Base-by-base conservation (phyloP, 2,329 filamentous ascomycete species). In the Dactylonectria estremocensis region DNA sequence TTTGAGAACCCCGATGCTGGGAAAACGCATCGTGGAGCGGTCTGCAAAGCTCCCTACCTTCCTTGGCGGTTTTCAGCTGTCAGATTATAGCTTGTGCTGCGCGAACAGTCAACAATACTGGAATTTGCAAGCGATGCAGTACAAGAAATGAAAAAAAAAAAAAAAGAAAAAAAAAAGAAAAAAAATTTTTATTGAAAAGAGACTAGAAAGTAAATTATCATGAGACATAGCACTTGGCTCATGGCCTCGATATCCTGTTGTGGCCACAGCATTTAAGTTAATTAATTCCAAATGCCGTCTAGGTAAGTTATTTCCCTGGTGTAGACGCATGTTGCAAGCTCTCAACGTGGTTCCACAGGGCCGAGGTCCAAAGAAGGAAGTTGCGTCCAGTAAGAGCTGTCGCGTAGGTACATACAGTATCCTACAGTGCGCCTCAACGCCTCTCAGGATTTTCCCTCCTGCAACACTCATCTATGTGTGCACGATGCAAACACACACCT, bases 291-390 rank as follows among this genome's bases (percentile, higher is more conserved):
- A n/a, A n/a, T n/a, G n/a, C n/a, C n/a, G n/a, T n/a, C n/a, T n/a
- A n/a, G n/a, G n/a, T 28, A 28, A 28, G 24, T 4, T 28, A 28
- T 7, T 28, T 28, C 7, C 24, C 24, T 28, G 24, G 14, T n/a
- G 7, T 16, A 16, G 37, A 40, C 16, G 14, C 40, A 40, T 14
- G 13, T 14, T n/a, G 14, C 40, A 43, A 43, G 16, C 3, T 18
- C 40, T 43, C 40, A n/a, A 43, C 16, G 3, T 18, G 14, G 14
- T 43, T n/a, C 14, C 14, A 43, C 40, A 43, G 4, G n/a, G 16
- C n/a, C 16, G 40, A 43, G 40, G 46, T n/a, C 52, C 43, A n/a
- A 61, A 61, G 46, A 54, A 54, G 58, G 48, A 53, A 61, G 58
- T 35, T 31, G 52, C 43, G 31, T 40, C 28, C 48, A 35, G 52